Conservation (phyloP, 441 rosid species). For the Erodium moschatum region DNA sequence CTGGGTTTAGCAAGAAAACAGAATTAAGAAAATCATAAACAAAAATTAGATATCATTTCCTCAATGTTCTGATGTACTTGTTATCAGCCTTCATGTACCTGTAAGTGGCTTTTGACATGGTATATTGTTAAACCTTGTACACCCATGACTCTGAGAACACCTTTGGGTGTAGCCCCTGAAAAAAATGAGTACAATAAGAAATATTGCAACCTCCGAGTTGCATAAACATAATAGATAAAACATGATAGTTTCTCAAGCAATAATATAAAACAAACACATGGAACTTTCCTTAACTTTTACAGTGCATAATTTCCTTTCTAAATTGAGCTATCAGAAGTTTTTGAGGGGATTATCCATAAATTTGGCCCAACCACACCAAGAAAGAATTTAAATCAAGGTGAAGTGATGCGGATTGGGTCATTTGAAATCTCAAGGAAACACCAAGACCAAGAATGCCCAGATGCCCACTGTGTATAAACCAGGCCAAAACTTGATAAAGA, state of each 20-base stretch:
- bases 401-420: not conserved
- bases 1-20: slow-evolving; percentile 39
- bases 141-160: slow-evolving; percentile 96
- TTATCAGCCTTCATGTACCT: slow-evolving; percentile 35
- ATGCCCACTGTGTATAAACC: not conserved
- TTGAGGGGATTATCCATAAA: not conserved
- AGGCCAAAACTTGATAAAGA: not conserved
- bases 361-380: not conserved
- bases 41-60: not conserved
- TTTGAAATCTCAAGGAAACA: not conserved
- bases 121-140: slow-evolving; percentile 93
- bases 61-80: not conserved
- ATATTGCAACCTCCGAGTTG: not conserved
- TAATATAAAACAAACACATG: not conserved
- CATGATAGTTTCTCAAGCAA: not conserved
- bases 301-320: not conserved
- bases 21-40: slow-evolving; percentile 16
- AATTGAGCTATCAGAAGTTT: not conserved
- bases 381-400: not conserved
- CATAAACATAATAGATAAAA: not conserved
- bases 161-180: slow-evolving; percentile 95
- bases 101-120: slow-evolving; percentile 96
- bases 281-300: not conserved
- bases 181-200: not conserved
- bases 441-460: too few relatives aligned